Evolutionary conservation across 164 flowering plant species (phyloP).

Genomic region (Vitis rotundifolia): DNA sequence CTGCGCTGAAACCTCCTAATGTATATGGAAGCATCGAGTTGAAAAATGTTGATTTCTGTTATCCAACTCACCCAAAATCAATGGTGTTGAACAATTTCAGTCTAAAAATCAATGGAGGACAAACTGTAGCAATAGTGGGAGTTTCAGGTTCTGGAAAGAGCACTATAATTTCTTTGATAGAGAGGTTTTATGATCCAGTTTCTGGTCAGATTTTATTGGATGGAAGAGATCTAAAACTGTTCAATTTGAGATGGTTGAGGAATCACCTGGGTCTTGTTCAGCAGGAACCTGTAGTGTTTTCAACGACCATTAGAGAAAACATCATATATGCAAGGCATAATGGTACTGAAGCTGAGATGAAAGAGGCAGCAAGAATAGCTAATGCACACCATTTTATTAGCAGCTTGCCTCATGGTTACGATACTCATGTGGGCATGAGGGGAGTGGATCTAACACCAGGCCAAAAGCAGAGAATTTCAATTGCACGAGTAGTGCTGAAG

Average conservation of each 20-base stretch:
- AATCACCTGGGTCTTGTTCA: conserved; percentile 89
- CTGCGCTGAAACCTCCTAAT: conserved; percentile 85
- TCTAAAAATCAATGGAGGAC: conserved; percentile 92
- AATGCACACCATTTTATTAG: conserved; percentile 98
- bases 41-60: conserved; percentile 85
- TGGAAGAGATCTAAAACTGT: conserved; percentile 79
- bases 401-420: conserved; percentile 95
- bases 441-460: conserved; percentile 96
- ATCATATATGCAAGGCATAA: conserved; percentile 96
- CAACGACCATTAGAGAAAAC: conserved; percentile 94
- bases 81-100: conserved; percentile 86
- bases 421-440: conserved; percentile 96
- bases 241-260: conserved; percentile 92
- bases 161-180: conserved; percentile 84
- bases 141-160: conserved; percentile 98
- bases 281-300: conserved; percentile 93
- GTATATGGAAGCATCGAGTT: conserved; percentile 92
- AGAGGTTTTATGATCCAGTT: conserved; percentile 91
- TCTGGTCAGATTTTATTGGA: conserved; percentile 86
- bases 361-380: conserved; percentile 98
- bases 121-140: conserved; percentile 95
- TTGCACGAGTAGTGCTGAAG: conserved; percentile 90
- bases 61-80: conserved; percentile 86
- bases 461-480: conserved; percentile 96
- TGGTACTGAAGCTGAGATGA: conserved; percentile 94